These are phyloP conservation scores for Aotearoamyces nothofagi DNA, from an alignment of 2,329 filamentous ascomycete genomes.

Conservation along the genomic window DNA sequence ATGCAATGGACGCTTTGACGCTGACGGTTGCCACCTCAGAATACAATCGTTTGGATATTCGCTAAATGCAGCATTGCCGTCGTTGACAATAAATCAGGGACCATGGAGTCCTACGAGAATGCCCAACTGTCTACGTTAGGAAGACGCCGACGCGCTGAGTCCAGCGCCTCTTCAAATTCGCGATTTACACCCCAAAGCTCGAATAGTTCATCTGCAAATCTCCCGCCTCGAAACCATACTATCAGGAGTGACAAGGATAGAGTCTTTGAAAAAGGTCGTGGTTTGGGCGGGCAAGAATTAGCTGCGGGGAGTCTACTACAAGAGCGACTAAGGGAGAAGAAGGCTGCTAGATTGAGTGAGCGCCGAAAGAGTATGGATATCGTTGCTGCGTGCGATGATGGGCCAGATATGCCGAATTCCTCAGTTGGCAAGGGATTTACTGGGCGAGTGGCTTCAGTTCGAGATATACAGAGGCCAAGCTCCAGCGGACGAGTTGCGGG, in stretches of 20 bases:
- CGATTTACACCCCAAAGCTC: conserved; percentile 1
- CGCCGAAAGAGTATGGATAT: conserved; percentile 11
- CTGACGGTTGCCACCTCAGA: too few species aligned
- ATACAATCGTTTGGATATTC: too few species aligned
- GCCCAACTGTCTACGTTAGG: not conserved
- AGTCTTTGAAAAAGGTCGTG: too few species aligned
- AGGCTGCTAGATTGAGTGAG: conserved; percentile 15
- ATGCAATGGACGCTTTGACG: too few species aligned
- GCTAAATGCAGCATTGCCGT: too few species aligned
- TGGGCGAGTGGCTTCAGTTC: conserved; percentile 6
- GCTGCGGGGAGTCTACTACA: conserved; percentile 16
- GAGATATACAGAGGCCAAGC: conserved; percentile 14
- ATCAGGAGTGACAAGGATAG: too few species aligned
- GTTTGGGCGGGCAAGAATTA: too few species aligned
- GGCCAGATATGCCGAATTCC: conserved; percentile 16
- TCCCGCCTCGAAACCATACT: not conserved
- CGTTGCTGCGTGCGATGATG: conserved; percentile 6
- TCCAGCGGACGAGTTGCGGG: conserved; percentile 12
- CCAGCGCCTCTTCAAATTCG: not conserved
- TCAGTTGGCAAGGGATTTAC: conserved; percentile 10
- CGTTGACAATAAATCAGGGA: too few species aligned
- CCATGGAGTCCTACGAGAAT: not conserved
- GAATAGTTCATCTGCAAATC: conserved; percentile 1
- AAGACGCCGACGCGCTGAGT: not conserved
- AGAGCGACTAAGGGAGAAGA: conserved; percentile 19